Conservation (phyloP, 306 rosid species). For the Quercus dentata region DNA sequence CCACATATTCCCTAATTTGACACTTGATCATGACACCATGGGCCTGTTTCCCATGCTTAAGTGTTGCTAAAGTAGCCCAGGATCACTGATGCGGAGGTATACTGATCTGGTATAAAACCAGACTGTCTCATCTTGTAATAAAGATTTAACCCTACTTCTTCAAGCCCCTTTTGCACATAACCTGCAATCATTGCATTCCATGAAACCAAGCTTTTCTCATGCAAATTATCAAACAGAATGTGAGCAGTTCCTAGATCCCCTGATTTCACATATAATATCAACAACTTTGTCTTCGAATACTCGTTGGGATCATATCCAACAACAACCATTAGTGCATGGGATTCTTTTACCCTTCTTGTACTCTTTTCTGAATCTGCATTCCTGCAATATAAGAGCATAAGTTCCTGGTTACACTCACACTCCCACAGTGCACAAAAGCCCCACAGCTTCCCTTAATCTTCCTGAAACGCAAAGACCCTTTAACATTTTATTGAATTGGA, state of each 20-base stretch:
- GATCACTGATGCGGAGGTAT: conserved; percentile 78
- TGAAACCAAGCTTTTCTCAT: conserved; percentile 46
- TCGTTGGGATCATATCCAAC: conserved; percentile 54
- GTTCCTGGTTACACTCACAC: conserved; percentile 35
- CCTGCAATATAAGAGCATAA: conserved; percentile 74
- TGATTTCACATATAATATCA: conserved; percentile 60
- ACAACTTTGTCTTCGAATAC: conserved; percentile 56
- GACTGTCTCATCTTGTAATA: conserved; percentile 58
- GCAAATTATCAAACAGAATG: conserved; percentile 41
- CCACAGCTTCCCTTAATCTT: conserved; percentile 53
- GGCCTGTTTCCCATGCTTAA: conserved; percentile 66
- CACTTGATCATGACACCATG: conserved; percentile 61
- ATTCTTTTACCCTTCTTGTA: conserved; percentile 53
- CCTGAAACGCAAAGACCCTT: conserved; percentile 57
- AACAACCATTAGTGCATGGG: conserved; percentile 57
- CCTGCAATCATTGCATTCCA: conserved; percentile 74
- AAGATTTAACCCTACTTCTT: conserved; percentile 50
- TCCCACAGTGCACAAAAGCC: conserved; percentile 47
- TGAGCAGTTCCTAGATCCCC: conserved; percentile 56
- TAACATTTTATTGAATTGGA: conserved; percentile 43
- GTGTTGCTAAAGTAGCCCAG: conserved; percentile 64
- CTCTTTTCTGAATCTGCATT: conserved; percentile 65
- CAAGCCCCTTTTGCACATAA: conserved; percentile 54
- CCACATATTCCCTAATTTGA: conserved; percentile 52
- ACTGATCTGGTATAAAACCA: conserved; percentile 70